phyloP scores from a whole-genome alignment of 805 yeast species.

The Metschnikowia cerradonensis region DNA sequence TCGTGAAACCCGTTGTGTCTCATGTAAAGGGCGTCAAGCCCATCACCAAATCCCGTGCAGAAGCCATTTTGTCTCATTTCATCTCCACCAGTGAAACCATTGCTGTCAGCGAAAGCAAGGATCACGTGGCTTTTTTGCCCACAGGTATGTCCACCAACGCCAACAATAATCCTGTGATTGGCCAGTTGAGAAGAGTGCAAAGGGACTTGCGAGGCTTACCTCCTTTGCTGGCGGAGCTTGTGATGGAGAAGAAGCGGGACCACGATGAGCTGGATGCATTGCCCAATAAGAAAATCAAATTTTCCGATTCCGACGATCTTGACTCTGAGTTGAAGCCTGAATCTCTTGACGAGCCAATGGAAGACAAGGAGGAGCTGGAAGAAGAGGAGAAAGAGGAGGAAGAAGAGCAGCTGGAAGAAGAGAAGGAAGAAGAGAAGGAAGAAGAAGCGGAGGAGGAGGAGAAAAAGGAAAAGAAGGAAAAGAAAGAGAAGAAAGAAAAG shows the following conservation, averaged over 20 bases:
- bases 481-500: neutral
- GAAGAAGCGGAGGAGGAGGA: neutral
- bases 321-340: constrained; percentile 1
- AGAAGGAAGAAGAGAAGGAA: no score
- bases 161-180: constrained; percentile 39
- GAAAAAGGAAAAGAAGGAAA: neutral
- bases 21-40: constrained; percentile 26
- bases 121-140: constrained; percentile 16
- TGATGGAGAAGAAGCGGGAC: constrained; percentile 6
- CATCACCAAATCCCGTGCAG: constrained; percentile 42
- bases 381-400: constrained; percentile 2
- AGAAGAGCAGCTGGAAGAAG: neutral
- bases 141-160: constrained; percentile 32
- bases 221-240: constrained; percentile 41
- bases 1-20: constrained; percentile 46
- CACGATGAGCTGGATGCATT: constrained; percentile 9
- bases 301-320: constrained; percentile 9
- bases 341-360: neutral
- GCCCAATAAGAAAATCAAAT: constrained; percentile 25
- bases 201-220: constrained; percentile 80
- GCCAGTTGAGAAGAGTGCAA: constrained; percentile 70
- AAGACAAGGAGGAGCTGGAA: constrained; percentile 4
- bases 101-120: constrained; percentile 27
- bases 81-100: constrained; percentile 36
- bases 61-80: constrained; percentile 41